Base-by-base conservation (phyloP, 176 grass and related monocot species). In the Miscanthus lutarioriparius region DNA sequence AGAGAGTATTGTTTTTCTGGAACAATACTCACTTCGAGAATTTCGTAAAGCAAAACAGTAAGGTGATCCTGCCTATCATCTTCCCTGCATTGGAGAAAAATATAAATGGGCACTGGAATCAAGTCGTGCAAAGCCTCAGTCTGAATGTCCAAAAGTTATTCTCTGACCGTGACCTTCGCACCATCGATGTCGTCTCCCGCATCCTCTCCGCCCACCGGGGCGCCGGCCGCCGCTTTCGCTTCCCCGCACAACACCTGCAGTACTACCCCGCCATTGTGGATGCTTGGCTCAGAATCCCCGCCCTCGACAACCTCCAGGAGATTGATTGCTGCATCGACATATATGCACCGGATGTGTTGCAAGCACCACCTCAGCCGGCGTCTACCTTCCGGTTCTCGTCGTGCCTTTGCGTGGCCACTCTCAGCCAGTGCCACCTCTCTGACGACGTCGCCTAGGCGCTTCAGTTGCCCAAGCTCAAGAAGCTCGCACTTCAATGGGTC, bases 71-170 rank as follows among this genome's bases (percentile, higher is more conserved):
- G 25, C 80, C 84, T 23, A 83, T 90, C 35, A 83, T 90, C 74
- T 79, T 86, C 20, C 79, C 88, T 56, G 73, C 88, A 68, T n/a
- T 90, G 59, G 84, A 90, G 59, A 83, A 71, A 61, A 90, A 83
- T 67, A 71, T 64, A 56, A 79, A 56, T 32, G 68, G 48, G 14
- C 89, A 90, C 47, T 90, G 89, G 89, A 87, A 80, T 32, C 80
- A 37, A 26, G 69, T 38, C 20, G 88, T 90, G 44, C 75, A 83
- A 68, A 90, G 54, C 25, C 75, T 87, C 8, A 83, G 37, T 47
- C 28, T 87, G 51, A 83, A 78, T 10, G 69, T 90, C 22, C 67
- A 70, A 38, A 80, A 87, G 68, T 8, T 90, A 26, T 87, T 87
- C 64, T 69, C 76, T 0, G 84, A 83, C 23, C 32, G 54, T 19